Conservation (phyloP, 2,329 filamentous ascomycete species). For the Paraconiothyrium brasiliense region DNA sequence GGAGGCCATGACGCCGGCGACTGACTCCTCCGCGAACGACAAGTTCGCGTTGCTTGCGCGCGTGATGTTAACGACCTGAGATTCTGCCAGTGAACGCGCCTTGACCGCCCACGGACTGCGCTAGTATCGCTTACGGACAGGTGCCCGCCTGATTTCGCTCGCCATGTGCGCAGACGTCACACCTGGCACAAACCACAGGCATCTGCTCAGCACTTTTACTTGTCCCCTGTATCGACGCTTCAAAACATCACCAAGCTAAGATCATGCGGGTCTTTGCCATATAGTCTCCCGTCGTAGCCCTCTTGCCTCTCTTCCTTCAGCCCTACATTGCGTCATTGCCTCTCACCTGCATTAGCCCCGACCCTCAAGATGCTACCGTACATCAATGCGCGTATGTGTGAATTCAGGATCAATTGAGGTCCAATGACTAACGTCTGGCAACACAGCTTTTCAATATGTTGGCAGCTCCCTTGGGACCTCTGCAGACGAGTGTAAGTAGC, state of each 20-base stretch:
- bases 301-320: conserved; percentile 8
- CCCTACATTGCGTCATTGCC: conserved; percentile 18
- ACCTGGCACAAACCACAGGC: conserved; percentile 1
- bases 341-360: conserved; percentile 23
- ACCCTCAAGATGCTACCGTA: conserved; percentile 67
- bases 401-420: not conserved
- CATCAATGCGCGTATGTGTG: conserved; percentile 67
- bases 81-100: conserved; percentile 31
- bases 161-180: conserved; percentile 32
- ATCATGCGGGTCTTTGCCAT: conserved; percentile 25
- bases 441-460: conserved; percentile 68
- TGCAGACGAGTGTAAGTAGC: conserved; percentile 68
- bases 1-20: conserved; percentile 72
- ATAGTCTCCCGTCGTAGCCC: conserved; percentile 22
- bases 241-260: conserved; percentile 6
- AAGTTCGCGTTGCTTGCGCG: conserved; percentile 14
- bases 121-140: conserved; percentile 11
- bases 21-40: conserved; percentile 3
- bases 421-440: conserved; percentile 5
- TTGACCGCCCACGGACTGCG: conserved; percentile 26
- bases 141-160: conserved; percentile 7
- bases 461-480: conserved; percentile 68
- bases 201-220: conserved; percentile 1
- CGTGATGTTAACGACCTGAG: conserved; percentile 19
- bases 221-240: not conserved